phyloP scores from a whole-genome alignment of 2,329 filamentous ascomycete genomes.

The Fusarium aywerte region DNA sequence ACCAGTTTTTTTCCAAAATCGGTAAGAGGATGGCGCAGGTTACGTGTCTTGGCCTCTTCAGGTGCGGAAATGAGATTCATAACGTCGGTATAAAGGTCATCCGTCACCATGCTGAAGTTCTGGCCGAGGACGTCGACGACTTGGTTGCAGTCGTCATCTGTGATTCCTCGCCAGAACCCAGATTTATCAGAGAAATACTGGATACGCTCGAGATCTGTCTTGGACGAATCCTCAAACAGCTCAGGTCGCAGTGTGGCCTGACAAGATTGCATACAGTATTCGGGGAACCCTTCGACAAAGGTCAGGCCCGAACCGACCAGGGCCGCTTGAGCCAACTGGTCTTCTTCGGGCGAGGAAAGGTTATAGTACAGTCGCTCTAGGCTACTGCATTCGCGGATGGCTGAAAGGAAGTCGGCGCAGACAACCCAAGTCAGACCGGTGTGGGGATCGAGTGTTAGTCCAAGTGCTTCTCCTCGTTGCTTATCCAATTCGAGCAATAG shows the following conservation, averaged over 20 bases:
- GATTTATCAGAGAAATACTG: constrained; percentile 81
- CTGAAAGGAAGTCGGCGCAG: constrained; percentile 82
- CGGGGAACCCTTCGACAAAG: constrained; percentile 77
- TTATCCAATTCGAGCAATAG: constrained; percentile 87
- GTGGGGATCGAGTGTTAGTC: constrained; percentile 77
- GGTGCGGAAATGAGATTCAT: constrained; percentile 58
- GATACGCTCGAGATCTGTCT: constrained; percentile 78
- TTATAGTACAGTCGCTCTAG: constrained; percentile 83
- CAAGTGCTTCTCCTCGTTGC: constrained; percentile 82
- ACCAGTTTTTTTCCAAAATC: constrained; percentile 80
- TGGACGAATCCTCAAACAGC: constrained; percentile 77
- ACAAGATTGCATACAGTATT: constrained; percentile 75
- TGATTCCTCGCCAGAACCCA: constrained; percentile 80
- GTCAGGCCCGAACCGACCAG: constrained; percentile 75
- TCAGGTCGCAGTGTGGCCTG: constrained; percentile 75
- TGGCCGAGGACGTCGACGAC: constrained; percentile 76
- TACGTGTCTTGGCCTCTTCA: constrained; percentile 58
- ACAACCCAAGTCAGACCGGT: constrained; percentile 84
- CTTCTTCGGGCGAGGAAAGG: constrained; percentile 61
- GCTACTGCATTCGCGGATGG: constrained; percentile 80
- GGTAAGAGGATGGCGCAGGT: constrained; percentile 67
- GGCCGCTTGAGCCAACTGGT: constrained; percentile 65
- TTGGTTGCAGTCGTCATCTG: constrained; percentile 80
- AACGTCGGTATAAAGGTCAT: constrained; percentile 65
- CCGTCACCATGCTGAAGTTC: constrained; percentile 68